Evolutionary conservation across 2,329 filamentous ascomycete genomes (phyloP).

Genomic region (Xylariaceae sp.): DNA sequence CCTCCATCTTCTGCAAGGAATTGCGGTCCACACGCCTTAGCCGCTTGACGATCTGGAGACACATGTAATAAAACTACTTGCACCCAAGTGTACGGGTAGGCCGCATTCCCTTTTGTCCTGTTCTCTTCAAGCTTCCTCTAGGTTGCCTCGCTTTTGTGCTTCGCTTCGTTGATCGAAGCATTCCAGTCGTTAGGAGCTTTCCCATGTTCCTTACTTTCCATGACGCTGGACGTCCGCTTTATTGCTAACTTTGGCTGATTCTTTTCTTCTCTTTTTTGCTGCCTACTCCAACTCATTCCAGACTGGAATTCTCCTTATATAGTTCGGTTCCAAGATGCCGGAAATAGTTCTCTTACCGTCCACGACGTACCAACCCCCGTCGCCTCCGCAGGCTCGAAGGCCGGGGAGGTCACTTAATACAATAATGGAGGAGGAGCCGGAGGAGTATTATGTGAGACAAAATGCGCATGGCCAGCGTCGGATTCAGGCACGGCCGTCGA

Average conservation of each 20-base stretch:
- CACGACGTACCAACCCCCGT: conserved; percentile 43
- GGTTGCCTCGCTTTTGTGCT: conserved; percentile 32
- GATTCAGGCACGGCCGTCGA: conserved; percentile 31
- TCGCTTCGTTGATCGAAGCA: conserved; percentile 45
- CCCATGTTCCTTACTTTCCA: conserved; percentile 28
- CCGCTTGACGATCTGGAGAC: conserved; percentile 25
- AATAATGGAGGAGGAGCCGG: conserved; percentile 57
- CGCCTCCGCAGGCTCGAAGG: conserved; percentile 55
- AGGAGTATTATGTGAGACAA: conserved; percentile 33
- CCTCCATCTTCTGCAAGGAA: conserved; percentile 16
- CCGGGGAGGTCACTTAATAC: conserved; percentile 56
- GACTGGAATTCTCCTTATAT: conserved; percentile 20
- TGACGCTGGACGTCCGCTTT: conserved; percentile 33
- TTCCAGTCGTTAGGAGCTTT: conserved; percentile 37
- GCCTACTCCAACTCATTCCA: conserved; percentile 19
- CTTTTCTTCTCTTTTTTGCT: neutral
- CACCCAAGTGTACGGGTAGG: conserved; percentile 24
- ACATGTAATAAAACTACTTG: conserved; percentile 29
- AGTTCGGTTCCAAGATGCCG: conserved; percentile 41
- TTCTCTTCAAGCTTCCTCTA: conserved; percentile 30
- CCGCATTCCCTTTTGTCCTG: conserved; percentile 17
- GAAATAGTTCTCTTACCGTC: conserved; percentile 39
- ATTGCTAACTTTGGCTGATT: conserved; percentile 15
- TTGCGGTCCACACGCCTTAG: conserved; percentile 23
- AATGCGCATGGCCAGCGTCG: conserved; percentile 24